Conservation (phyloP, 139 green algal genomes). For the Chlorokybus atmophyticus region DNA sequence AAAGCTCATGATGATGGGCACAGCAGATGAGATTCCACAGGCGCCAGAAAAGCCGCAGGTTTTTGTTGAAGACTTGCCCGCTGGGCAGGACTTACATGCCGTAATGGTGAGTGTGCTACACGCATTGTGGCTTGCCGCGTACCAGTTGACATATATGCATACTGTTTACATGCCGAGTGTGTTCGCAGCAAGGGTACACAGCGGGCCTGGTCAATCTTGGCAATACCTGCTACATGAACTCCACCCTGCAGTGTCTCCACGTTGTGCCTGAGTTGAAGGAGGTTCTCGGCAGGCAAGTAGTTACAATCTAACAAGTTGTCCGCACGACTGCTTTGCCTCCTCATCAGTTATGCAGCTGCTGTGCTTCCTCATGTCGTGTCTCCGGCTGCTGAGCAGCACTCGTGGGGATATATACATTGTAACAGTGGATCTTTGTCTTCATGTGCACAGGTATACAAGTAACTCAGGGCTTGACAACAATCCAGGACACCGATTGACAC, state of each 20-base stretch:
- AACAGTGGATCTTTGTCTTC: background rate
- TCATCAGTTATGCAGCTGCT: too few species aligned
- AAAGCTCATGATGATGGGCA: slow-evolving; percentile 95
- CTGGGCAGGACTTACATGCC: slow-evolving; percentile 58
- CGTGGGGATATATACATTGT: too few species aligned
- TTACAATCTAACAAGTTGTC: too few species aligned
- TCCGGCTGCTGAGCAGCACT: too few species aligned
- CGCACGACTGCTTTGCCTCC: too few species aligned
- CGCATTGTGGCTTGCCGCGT: background rate
- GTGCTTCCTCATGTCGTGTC: too few species aligned
- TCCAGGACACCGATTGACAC: slow-evolving; percentile 30
- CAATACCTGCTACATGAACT: slow-evolving; percentile 99
- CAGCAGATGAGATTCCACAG: slow-evolving; percentile 55
- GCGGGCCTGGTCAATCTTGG: slow-evolving; percentile 83
- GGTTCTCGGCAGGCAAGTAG: background rate
- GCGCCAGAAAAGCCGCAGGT: slow-evolving; percentile 45
- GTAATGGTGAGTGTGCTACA: slow-evolving; percentile 14
- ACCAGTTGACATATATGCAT: background rate
- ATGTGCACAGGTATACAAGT: slow-evolving; percentile 15
- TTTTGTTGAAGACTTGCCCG: slow-evolving; percentile 92
- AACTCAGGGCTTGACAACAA: slow-evolving; percentile 13
- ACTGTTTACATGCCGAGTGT: slow-evolving; percentile 6
- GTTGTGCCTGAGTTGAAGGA: slow-evolving; percentile 48
- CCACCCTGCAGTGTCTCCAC: slow-evolving; percentile 80
- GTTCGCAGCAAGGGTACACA: slow-evolving; percentile 46